phyloP scores from a whole-genome alignment of 495 filamentous ascomycete genomes.

The Pyronema domesticum region DNA sequence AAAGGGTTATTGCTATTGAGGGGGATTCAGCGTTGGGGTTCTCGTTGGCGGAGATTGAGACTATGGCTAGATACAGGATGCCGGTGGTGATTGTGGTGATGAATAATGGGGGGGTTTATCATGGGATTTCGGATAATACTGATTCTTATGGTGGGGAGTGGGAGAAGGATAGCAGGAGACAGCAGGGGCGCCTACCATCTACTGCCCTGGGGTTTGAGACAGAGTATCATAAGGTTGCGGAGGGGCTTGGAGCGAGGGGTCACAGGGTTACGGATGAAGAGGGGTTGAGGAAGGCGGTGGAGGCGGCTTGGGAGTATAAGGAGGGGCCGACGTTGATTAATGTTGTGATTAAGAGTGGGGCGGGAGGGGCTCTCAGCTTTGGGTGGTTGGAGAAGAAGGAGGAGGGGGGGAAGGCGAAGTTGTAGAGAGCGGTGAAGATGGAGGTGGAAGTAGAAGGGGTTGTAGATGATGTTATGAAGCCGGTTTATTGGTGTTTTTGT shows the following conservation, averaged over 20 bases:
- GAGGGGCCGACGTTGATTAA: constrained; percentile 38
- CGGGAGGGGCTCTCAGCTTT: constrained; percentile 33
- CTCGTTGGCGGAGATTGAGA: constrained; percentile 45
- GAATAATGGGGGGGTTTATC: constrained; percentile 49
- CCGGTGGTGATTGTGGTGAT: constrained; percentile 45
- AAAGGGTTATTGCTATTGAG: constrained; percentile 45
- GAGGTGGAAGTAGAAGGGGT: too few species aligned
- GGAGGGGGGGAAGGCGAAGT: constrained; percentile 5
- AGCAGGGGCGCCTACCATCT: constrained; percentile 29
- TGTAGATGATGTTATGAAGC: too few species aligned
- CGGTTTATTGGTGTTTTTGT: too few species aligned
- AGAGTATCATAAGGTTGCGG: constrained; percentile 41
- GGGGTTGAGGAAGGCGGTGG: constrained; percentile 36
- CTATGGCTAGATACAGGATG: constrained; percentile 44
- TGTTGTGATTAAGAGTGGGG: constrained; percentile 41
- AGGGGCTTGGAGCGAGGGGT: constrained; percentile 39
- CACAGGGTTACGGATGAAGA: constrained; percentile 36
- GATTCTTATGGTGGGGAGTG: constrained; percentile 22
- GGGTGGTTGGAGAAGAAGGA: constrained; percentile 24
- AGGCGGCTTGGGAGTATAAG: constrained; percentile 34
- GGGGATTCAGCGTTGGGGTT: constrained; percentile 49
- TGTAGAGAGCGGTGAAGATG: constrained; percentile 1
- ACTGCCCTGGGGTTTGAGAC: constrained; percentile 42
- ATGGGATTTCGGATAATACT: constrained; percentile 34
- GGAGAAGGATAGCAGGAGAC: constrained; percentile 22